These are phyloP conservation scores for Lindgomyces ingoldianus DNA, from an alignment of 495 filamentous ascomycete genomes.

Conservation along the genomic window DNA sequence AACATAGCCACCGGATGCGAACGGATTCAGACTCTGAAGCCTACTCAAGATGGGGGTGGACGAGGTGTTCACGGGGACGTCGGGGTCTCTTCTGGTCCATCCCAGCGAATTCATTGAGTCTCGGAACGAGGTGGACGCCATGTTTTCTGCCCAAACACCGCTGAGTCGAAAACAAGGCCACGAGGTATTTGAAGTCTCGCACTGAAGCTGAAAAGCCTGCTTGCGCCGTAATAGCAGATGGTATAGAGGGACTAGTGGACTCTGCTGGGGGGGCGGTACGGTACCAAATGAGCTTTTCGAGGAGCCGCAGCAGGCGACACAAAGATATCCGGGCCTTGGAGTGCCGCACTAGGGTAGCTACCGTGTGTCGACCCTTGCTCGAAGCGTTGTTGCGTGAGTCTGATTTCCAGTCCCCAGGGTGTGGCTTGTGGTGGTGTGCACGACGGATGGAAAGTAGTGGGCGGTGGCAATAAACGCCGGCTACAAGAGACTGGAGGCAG, in stretches of 20 bases:
- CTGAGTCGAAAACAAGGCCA: slow-evolving; percentile 13
- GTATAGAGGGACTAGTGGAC: neutral
- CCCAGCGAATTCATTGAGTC: slow-evolving; percentile 93
- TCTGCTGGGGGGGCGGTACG: slow-evolving; percentile 3
- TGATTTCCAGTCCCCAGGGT: slow-evolving; percentile 4
- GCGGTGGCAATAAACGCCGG: slow-evolving; percentile 14
- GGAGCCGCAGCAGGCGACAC: slow-evolving; percentile 39
- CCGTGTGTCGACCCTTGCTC: slow-evolving; percentile 21
- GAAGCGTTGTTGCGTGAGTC: neutral
- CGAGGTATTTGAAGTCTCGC: slow-evolving; percentile 15
- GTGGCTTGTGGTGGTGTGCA: slow-evolving; percentile 31
- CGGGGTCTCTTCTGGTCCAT: slow-evolving; percentile 85
- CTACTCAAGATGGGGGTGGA: slow-evolving; percentile 74
- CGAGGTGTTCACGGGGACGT: slow-evolving; percentile 75
- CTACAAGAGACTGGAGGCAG: neutral
- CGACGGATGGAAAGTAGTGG: slow-evolving; percentile 12
- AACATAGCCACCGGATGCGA: slow-evolving; percentile 84
- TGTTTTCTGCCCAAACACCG: slow-evolving; percentile 46
- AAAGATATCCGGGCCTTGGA: slow-evolving; percentile 26
- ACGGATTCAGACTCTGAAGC: slow-evolving; percentile 85
- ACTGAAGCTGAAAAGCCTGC: slow-evolving; percentile 6
- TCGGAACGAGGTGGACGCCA: slow-evolving; percentile 89
- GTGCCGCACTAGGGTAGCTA: slow-evolving; percentile 17
- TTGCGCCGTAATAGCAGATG: slow-evolving; percentile 13
- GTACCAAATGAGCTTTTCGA: slow-evolving; percentile 28